Evolutionary conservation across 1,284 basidiomycete genomes (phyloP), one percentile per base, ranked within the genome.

Genomic region (Ceratobasidium sp.): DNA sequence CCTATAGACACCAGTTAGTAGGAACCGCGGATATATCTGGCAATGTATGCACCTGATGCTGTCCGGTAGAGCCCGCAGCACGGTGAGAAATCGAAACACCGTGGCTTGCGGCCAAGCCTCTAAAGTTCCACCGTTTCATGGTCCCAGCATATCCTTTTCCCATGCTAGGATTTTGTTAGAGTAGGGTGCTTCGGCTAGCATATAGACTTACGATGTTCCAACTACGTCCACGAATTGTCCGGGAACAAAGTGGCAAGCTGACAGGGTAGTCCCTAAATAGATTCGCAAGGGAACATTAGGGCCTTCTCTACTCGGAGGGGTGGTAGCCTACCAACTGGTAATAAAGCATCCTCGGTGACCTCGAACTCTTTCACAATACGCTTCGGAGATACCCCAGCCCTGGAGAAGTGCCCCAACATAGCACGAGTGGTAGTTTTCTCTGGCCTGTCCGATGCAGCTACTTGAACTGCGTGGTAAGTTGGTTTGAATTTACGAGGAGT

Each of bases 61-160:
- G 91, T 79, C 97, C 97, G 13, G 93, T 97, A 27, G 95, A 91
- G 76, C 97, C 97, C 50, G 88, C 87, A 27, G 91, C 90, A 77
- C 97, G 89, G 83, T 99, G 97, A 29, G 93, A 93, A 74, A 95
- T 78, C 69, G 97, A 98, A 56, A 93, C 92, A 90, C 97, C 97
- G 78, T 99, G 97, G 78, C 93, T 93, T 1, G 94, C 95, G 68
- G 89, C 86, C 39, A 95, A 81, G 80, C 97, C 97, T 75, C 88
- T 85, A 81, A 97, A 99, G 53, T 90, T 89, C 87, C 93, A 95
- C 54, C 94, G 84, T 79, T 99, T 99, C 97, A 99, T 99, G 52
- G 85, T 88, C 76, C 97, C 97, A 74, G 94, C 91, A 79, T 96
- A 98, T 19, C 97, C 97, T 79, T 98, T 98, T 23, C 97, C 97